phyloP scores from a whole-genome alignment of 345 rosid species.

The Nephelium lappaceum region DNA sequence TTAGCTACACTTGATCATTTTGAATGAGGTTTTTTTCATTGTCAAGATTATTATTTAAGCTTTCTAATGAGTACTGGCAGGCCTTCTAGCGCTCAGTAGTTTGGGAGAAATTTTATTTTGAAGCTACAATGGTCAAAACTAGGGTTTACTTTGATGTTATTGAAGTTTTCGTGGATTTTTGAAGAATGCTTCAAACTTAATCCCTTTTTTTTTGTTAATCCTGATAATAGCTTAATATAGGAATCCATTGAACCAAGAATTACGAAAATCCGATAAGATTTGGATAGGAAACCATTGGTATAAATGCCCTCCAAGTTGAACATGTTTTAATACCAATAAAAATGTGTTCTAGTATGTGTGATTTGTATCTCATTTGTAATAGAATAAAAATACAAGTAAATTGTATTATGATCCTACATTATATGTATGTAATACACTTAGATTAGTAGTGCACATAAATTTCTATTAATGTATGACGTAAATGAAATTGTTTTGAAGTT shows the following conservation, averaged over 20 bases:
- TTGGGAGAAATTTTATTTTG: constrained; percentile 32
- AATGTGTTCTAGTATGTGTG: not conserved
- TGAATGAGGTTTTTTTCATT: constrained; percentile 19
- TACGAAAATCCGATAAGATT: constrained; percentile 29
- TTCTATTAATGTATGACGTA: not conserved
- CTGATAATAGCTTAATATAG: constrained; percentile 29
- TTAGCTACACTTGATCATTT: constrained; percentile 19
- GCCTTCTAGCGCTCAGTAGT: not conserved
- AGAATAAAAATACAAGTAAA: not conserved
- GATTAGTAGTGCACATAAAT: not conserved
- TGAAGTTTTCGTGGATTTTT: constrained; percentile 28
- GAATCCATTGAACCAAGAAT: constrained; percentile 27
- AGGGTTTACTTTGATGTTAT: constrained; percentile 57
- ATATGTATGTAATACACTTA: not conserved
- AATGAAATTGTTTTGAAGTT: not conserved
- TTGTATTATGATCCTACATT: not conserved
- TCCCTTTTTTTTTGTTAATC: not conserved
- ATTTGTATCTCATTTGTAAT: not conserved
- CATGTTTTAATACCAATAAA: constrained; percentile 17
- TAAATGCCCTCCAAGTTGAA: constrained; percentile 31
- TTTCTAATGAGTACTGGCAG: constrained; percentile 36
- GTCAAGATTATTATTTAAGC: constrained; percentile 46
- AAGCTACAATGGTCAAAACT: constrained; percentile 57
- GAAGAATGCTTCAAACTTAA: constrained; percentile 25
- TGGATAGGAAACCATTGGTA: not conserved